Conservation (phyloP, 768 basidiomycete species). For the Collybiopsis luxurians region DNA sequence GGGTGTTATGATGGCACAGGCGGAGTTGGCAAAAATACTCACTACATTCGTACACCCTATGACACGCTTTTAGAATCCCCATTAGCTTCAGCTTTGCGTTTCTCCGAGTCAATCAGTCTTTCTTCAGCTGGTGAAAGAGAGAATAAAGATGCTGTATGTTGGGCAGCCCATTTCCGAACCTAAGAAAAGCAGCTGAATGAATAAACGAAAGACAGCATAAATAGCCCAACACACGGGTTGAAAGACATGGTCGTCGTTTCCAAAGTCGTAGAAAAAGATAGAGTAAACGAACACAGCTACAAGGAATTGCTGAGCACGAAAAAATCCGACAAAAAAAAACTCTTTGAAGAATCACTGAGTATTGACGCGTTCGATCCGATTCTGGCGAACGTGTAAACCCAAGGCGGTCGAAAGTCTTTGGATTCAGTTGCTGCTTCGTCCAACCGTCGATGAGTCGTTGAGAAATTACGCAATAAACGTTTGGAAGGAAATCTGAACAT, state of each 20-base stretch:
- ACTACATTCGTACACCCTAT: too few species aligned
- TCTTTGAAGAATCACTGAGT: conserved; percentile 54
- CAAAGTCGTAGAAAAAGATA: conserved; percentile 64
- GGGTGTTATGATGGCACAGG: too few species aligned
- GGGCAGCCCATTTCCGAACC: conserved; percentile 57
- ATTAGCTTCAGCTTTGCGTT: neutral
- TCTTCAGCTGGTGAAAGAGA: conserved; percentile 59
- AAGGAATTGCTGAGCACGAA: neutral
- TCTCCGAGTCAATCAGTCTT: conserved; percentile 25
- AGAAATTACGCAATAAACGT: neutral
- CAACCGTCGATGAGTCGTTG: neutral
- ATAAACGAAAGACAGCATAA: neutral
- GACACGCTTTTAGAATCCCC: neutral
- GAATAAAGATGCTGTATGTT: conserved; percentile 50
- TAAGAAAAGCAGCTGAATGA: conserved; percentile 25
- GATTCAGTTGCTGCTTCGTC: neutral
- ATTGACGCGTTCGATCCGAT: conserved; percentile 53
- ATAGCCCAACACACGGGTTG: conserved; percentile 43
- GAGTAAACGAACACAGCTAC: conserved; percentile 54
- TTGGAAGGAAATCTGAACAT: too few species aligned
- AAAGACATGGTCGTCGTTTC: conserved; percentile 71
- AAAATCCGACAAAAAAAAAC: neutral
- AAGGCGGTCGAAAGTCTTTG: conserved; percentile 55
- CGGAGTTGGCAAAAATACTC: too few species aligned
- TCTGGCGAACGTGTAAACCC: conserved; percentile 54